Percentiles rank a stretch among this genome's conserved stretches.
phyloP scores from a whole-genome alignment of 163 green algal species.

The Coccomyxa subellipsoidea region DNA sequence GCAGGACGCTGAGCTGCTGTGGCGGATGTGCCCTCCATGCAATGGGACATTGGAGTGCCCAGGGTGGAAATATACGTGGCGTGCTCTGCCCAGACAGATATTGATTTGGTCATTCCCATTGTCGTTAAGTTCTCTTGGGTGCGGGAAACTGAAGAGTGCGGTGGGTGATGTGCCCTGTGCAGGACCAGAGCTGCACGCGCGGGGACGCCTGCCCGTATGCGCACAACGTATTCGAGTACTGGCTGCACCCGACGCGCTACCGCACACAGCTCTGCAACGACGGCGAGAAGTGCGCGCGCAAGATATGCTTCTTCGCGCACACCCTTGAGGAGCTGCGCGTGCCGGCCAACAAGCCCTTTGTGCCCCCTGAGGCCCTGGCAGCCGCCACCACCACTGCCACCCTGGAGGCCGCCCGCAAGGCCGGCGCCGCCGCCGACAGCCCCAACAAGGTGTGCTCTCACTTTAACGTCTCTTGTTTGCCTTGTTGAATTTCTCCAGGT shows the following conservation, averaged over 20 bases:
- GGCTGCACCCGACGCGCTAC: constrained; percentile 75
- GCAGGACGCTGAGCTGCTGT: no score
- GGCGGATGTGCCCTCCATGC: no score
- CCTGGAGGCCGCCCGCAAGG: background rate
- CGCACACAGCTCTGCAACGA: constrained; percentile 83
- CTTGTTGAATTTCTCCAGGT: no score
- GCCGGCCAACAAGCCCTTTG: constrained; percentile 34
- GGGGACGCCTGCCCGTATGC: constrained; percentile 80
- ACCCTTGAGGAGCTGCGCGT: constrained; percentile 49
- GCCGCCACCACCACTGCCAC: background rate
- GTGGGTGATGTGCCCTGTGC: no score
- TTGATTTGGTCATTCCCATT: no score
- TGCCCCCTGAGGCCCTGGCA: constrained; percentile 6
- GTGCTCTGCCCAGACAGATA: no score
- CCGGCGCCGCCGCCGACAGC: background rate
- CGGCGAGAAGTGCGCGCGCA: constrained; percentile 60
- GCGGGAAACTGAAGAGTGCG: no score
- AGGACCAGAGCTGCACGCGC: constrained; percentile 56
- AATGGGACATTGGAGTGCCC: no score
- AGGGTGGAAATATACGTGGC: no score
- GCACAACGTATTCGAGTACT: constrained; percentile 91
- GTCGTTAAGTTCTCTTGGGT: background rate
- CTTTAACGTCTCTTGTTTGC: no score
- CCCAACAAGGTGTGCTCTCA: background rate
- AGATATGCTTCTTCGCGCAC: constrained; percentile 86